Evolutionary conservation across 441 rosid genomes (phyloP), one percentile per base, ranked within the genome.

Genomic region (Adansonia madagascariensis): DNA sequence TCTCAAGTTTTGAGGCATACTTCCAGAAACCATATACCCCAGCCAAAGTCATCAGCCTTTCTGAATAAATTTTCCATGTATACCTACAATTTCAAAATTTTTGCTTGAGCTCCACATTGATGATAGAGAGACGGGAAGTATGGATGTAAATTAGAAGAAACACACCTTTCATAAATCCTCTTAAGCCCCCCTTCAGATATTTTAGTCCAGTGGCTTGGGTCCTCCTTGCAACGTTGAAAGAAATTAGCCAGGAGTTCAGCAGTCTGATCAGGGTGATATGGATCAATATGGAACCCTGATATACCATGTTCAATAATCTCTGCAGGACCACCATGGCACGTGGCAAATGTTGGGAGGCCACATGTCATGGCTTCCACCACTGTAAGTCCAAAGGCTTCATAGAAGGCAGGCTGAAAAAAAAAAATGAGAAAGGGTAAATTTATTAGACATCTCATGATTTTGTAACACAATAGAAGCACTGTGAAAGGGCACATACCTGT

Each of bases 311-410:
- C 94, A 14, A 96, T 94, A 71, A 96, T 91, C 89, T 96, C 99
- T 4, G 97, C 94, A 0, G 99, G 97, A 69, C 98, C 98, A 75
- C 98, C 98, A 60, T 94, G 97, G 78, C 88, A 81, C 60, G 98
- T 93, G 75, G 99, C 98, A 55, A 96, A 90, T 59, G 96, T 92
- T 24, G 98, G 99, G 73, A 96, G 97, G 49, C 93, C 98, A 71
- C 91, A 91, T 63, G 96, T 94, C 99, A 96, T 96, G 78, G 98
- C 96, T 85, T 96, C 97, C 78, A 92, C 93, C 41, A 96, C 96
- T 3, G 98, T 92, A 69, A 94, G 91, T 67, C 98, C 99, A 81
- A 94, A 96, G 53, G 94, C 97, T 92, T 96, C 99, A 57, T 93
- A 94, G 79, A 94, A 90, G 1, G 99, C 99, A 79, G 98, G 98